These are phyloP conservation scores for Fragosphaeria purpurea DNA, from an alignment of 2,329 filamentous ascomycete genomes.

Conservation along the genomic window DNA sequence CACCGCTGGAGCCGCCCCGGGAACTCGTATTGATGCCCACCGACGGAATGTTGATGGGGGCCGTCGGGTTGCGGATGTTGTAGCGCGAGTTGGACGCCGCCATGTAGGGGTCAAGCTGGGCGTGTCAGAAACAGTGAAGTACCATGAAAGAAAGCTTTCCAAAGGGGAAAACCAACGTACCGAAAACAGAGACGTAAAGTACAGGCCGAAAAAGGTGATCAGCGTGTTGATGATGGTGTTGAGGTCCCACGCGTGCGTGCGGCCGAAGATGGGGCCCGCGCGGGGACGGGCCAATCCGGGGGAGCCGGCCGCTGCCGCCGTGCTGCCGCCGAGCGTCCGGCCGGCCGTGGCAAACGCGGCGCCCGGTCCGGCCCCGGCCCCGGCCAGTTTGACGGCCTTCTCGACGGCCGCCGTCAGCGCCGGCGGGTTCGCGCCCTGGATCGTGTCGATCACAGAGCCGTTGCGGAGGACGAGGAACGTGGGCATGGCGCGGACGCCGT, in stretches of 20 bases:
- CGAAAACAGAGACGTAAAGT: conserved; percentile 51
- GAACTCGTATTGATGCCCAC: conserved; percentile 2
- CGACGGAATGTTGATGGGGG: conserved; percentile 2
- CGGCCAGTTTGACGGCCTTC: conserved; percentile 50
- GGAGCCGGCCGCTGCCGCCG: conserved; percentile 14
- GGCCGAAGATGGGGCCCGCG: conserved; percentile 8
- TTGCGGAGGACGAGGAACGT: conserved; percentile 88
- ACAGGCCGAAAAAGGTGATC: conserved; percentile 48
- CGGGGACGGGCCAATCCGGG: conserved; percentile 5
- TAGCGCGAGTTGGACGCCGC: conserved; percentile 50
- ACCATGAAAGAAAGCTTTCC: no score
- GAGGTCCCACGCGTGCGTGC: conserved; percentile 22
- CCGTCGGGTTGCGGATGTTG: conserved; percentile 36
- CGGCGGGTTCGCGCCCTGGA: conserved; percentile 71
- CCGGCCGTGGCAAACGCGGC: conserved; percentile 45
- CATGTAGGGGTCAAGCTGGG: conserved; percentile 51
- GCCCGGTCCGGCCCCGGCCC: conserved; percentile 31
- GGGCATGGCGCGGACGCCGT: conserved; percentile 79
- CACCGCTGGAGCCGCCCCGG: conserved; percentile 10
- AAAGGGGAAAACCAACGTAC: conserved; percentile 32
- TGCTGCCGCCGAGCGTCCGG: conserved; percentile 43
- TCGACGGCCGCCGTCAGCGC: conserved; percentile 68
- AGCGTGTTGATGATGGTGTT: conserved; percentile 38
- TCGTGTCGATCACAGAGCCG: conserved; percentile 60
- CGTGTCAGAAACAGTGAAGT: conserved; percentile 1